Evolutionary conservation across 2,329 filamentous ascomycete genomes (phyloP).

Genomic region (Neocatenulostroma microsporum): DNA sequence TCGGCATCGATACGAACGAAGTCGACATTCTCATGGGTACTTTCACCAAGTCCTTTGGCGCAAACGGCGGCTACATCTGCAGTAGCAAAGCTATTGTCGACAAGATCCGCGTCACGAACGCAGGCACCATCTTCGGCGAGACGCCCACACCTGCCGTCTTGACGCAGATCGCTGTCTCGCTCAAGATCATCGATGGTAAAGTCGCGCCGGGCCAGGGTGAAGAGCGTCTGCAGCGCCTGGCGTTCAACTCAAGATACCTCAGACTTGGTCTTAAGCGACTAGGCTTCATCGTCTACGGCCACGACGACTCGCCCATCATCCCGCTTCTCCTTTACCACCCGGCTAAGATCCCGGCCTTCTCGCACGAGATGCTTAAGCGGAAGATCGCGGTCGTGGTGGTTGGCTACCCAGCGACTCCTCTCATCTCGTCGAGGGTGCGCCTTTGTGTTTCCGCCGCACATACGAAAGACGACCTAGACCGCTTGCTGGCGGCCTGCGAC

Average conservation of each 20-base stretch:
- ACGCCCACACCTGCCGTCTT: conserved; percentile 80
- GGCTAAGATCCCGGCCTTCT: conserved; percentile 98
- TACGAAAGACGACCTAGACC: conserved; percentile 96
- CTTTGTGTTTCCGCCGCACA: conserved; percentile 95
- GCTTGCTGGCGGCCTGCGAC: conserved; percentile 79
- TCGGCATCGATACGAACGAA: conserved; percentile 76
- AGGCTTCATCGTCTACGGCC: conserved; percentile 92
- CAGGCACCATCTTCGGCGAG: conserved; percentile 80
- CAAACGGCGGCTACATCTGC: conserved; percentile 92
- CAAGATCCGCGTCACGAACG: conserved; percentile 79
- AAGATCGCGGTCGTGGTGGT: conserved; percentile 98
- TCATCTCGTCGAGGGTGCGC: conserved; percentile 87
- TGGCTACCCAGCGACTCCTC: conserved; percentile 89
- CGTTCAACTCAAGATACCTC: conserved; percentile 98
- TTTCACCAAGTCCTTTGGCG: conserved; percentile 94
- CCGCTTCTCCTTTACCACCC: conserved; percentile 92
- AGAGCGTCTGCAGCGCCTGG: conserved; percentile 88
- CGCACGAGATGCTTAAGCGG: conserved; percentile 94
- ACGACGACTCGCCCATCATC: conserved; percentile 96
- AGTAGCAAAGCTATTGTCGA: conserved; percentile 86
- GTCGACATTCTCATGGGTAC: conserved; percentile 98
- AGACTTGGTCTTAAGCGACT: conserved; percentile 93
- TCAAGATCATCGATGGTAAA: conserved; percentile 84
- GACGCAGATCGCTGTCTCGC: conserved; percentile 78
- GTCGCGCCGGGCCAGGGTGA: conserved; percentile 84